Evolutionary conservation across 805 yeast genomes (phyloP).

Genomic region (Teunomyces stri): DNA sequence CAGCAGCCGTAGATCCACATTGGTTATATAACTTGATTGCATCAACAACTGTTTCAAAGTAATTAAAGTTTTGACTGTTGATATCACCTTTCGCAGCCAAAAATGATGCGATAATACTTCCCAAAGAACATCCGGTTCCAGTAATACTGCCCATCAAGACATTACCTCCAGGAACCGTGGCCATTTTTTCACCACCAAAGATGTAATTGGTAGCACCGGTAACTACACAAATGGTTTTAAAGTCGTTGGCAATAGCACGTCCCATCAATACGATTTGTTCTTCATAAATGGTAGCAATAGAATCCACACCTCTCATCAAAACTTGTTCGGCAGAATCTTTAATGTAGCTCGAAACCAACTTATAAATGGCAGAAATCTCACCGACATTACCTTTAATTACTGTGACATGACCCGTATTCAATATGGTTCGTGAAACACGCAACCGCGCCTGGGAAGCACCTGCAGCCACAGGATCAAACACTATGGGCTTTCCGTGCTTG

Average conservation of each 20-base stretch:
- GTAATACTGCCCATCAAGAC: slow-evolving; percentile 65
- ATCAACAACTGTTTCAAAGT: slow-evolving; percentile 47
- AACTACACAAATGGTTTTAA: slow-evolving; percentile 61
- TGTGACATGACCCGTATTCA: slow-evolving; percentile 56
- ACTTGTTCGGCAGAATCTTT: background rate
- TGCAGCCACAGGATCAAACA: slow-evolving; percentile 91
- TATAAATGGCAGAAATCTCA: slow-evolving; percentile 67
- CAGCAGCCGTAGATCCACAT: slow-evolving; percentile 58
- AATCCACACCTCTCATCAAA: slow-evolving; percentile 75
- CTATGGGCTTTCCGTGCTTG: slow-evolving; percentile 53
- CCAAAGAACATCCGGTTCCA: slow-evolving; percentile 82
- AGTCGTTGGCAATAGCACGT: slow-evolving; percentile 45
- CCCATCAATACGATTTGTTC: slow-evolving; percentile 41
- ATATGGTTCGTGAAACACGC: slow-evolving; percentile 43
- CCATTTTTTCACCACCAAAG: slow-evolving; percentile 17
- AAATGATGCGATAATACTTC: slow-evolving; percentile 63
- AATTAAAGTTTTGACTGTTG: slow-evolving; percentile 12
- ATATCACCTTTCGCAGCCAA: slow-evolving; percentile 45
- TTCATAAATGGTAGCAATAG: slow-evolving; percentile 23
- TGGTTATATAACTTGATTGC: slow-evolving; percentile 60
- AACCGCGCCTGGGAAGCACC: slow-evolving; percentile 72
- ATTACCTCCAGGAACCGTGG: slow-evolving; percentile 54
- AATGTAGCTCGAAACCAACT: slow-evolving; percentile 22
- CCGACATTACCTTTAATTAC: slow-evolving; percentile 85
- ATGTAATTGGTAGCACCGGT: slow-evolving; percentile 53